These are phyloP conservation scores for Debaryomycetaceae sp. DNA, from an alignment of 1,139 yeast species.

Conservation along the genomic window DNA sequence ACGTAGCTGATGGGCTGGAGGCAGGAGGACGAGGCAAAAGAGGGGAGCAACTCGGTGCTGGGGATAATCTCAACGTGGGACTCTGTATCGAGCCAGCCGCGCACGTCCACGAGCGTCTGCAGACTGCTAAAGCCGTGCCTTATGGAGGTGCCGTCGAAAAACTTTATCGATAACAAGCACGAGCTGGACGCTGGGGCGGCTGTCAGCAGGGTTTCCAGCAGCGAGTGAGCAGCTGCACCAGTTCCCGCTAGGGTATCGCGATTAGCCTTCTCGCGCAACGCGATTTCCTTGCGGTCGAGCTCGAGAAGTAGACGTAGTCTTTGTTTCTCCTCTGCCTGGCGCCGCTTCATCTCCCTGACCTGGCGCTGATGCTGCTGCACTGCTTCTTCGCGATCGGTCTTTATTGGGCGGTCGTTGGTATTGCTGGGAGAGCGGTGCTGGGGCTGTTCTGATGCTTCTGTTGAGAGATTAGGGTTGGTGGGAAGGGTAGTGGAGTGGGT, in stretches of 20 bases:
- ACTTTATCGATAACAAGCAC: conserved; percentile 39
- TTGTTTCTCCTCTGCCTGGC: conserved; percentile 38
- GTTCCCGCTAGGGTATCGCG: neutral
- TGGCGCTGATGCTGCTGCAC: conserved; percentile 30
- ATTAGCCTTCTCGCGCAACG: neutral
- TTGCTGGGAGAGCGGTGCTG: neutral
- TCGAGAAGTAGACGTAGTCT: conserved; percentile 41
- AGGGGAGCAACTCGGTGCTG: conserved; percentile 17
- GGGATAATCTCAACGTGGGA: conserved; percentile 33
- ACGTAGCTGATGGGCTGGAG: conserved; percentile 25
- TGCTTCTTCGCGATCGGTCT: conserved; percentile 25
- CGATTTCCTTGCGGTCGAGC: conserved; percentile 38
- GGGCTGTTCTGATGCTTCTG: neutral
- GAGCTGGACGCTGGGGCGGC: conserved; percentile 1
- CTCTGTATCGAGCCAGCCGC: conserved; percentile 51
- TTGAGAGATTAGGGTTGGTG: no score
- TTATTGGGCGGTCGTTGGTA: neutral
- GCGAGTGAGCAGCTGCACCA: neutral
- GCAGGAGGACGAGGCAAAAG: conserved; percentile 25
- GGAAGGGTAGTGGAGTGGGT: no score
- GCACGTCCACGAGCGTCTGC: conserved; percentile 41
- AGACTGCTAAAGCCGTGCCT: conserved; percentile 29
- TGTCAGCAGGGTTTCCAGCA: no score
- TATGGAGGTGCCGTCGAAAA: conserved; percentile 45
- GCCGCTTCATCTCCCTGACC: conserved; percentile 20